A percentile compares a stretch with the other conserved stretches of the same genome.
Evolutionary conservation across 2,329 filamentous ascomycete species (phyloP).

Genomic region (Ophiostoma montium): DNA sequence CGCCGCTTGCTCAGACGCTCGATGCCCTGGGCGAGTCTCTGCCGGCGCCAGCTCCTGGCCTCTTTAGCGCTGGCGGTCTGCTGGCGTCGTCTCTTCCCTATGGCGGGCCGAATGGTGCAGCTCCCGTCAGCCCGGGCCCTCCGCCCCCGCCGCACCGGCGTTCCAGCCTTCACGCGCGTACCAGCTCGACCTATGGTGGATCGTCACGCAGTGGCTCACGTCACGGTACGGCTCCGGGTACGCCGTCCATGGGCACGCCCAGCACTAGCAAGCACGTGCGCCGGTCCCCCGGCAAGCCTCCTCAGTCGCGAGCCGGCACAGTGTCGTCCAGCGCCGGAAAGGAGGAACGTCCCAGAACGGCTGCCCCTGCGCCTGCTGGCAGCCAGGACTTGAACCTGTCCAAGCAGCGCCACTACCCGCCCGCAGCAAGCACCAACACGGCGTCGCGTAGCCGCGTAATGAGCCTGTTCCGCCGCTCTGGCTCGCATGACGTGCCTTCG

Average conservation of each 20-base stretch:
- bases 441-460: slow-evolving; percentile 29
- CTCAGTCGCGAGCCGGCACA: slow-evolving; percentile 8
- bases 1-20: slow-evolving; percentile 21
- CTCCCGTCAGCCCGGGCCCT: slow-evolving; percentile 16
- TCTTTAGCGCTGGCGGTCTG: slow-evolving; percentile 21
- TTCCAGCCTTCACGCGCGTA: slow-evolving; percentile 38
- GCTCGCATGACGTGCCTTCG: slow-evolving; percentile 19
- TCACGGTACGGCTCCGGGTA: slow-evolving; percentile 10
- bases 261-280: slow-evolving; percentile 13
- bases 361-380: neutral
- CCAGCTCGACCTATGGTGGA: slow-evolving; percentile 16
- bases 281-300: slow-evolving; percentile 13
- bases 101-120: slow-evolving; percentile 4
- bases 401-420: slow-evolving; percentile 34
- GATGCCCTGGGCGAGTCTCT: slow-evolving; percentile 34
- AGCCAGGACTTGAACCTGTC: slow-evolving; percentile 9
- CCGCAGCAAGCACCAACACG: slow-evolving; percentile 27
- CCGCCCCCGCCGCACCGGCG: slow-evolving; percentile 36
- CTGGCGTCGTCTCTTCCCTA: slow-evolving; percentile 18
- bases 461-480: slow-evolving; percentile 38
- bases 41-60: slow-evolving; percentile 24
- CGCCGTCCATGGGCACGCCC: slow-evolving; percentile 10
- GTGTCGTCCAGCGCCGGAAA: neutral
- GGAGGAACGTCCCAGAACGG: neutral
- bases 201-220: slow-evolving; percentile 10